These are phyloP conservation scores for Sechiopsis laciniata DNA, from an alignment of 306 rosid species.

Conservation along the genomic window DNA sequence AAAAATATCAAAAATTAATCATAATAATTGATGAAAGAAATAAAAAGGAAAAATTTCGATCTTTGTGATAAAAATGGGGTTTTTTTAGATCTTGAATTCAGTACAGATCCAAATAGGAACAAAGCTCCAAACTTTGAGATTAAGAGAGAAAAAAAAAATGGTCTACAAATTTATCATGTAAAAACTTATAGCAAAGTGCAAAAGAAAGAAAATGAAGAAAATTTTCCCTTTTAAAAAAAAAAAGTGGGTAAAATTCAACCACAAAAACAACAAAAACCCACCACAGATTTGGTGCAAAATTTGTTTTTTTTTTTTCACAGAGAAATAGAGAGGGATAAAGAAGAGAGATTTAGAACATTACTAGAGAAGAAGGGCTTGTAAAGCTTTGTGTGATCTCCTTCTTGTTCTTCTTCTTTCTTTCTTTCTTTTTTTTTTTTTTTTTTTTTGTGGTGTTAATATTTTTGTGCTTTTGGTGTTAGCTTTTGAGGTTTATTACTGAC, in stretches of 20 bases:
- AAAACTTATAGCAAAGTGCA: not conserved
- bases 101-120: not conserved
- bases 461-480: not conserved
- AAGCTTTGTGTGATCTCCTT: not conserved
- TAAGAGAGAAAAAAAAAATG: not conserved
- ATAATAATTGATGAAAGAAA: too few relatives aligned
- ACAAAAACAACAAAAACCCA: not conserved
- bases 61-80: not conserved
- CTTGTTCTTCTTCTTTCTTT: not conserved
- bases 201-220: not conserved
- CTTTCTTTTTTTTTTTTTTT: not conserved
- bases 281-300: not conserved
- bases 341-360: slow-evolving; percentile 1
- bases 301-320: not conserved
- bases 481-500: slow-evolving; percentile 14
- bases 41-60: not conserved
- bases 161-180: not conserved
- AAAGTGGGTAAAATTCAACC: not conserved
- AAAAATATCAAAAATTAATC: not conserved
- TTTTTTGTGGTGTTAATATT: not conserved
- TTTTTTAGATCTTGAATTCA: slow-evolving; percentile 4
- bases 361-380: not conserved
- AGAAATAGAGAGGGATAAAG: not conserved
- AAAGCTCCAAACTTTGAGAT: not conserved
- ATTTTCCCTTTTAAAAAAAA: not conserved